phyloP scores from a whole-genome alignment of 176 grass and related monocot genomes.

The Bromus sterilis region DNA sequence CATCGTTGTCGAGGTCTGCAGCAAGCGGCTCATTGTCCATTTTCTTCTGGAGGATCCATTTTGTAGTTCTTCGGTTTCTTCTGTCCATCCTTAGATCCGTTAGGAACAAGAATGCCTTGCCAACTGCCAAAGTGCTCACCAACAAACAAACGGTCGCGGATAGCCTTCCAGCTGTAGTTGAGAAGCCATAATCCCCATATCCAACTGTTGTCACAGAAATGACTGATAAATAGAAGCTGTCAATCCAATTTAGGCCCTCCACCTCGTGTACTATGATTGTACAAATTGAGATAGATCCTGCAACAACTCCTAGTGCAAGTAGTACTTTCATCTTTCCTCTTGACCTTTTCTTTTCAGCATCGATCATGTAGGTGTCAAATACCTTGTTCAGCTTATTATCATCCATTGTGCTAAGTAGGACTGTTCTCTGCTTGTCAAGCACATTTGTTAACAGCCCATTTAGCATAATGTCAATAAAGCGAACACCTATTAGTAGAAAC shows the following conservation, averaged over 20 bases:
- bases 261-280: constrained; percentile 52
- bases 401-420: constrained; percentile 70
- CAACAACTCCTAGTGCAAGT: constrained; percentile 40
- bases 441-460: constrained; percentile 47
- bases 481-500: constrained; percentile 69
- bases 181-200: constrained; percentile 63
- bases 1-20: constrained; percentile 38
- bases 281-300: constrained; percentile 50
- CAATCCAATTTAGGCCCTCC: constrained; percentile 55
- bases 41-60: constrained; percentile 70
- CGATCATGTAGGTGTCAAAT: constrained; percentile 66
- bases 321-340: constrained; percentile 56
- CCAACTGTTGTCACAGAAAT: constrained; percentile 90
- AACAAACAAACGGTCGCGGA: constrained; percentile 63
- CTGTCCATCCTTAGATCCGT: constrained; percentile 70
- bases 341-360: constrained; percentile 61
- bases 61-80: constrained; percentile 50
- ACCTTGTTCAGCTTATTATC: constrained; percentile 66
- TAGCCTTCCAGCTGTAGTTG: constrained; percentile 55
- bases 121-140: constrained; percentile 59
- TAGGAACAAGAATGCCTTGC: constrained; percentile 61
- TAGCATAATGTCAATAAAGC: constrained; percentile 58
- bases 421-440: constrained; percentile 57
- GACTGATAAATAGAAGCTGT: constrained; percentile 68
- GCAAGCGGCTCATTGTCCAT: constrained; percentile 48